These are phyloP conservation scores for Polytolypa hystricis DNA, from an alignment of 2,329 filamentous ascomycete species.

Conservation along the genomic window DNA sequence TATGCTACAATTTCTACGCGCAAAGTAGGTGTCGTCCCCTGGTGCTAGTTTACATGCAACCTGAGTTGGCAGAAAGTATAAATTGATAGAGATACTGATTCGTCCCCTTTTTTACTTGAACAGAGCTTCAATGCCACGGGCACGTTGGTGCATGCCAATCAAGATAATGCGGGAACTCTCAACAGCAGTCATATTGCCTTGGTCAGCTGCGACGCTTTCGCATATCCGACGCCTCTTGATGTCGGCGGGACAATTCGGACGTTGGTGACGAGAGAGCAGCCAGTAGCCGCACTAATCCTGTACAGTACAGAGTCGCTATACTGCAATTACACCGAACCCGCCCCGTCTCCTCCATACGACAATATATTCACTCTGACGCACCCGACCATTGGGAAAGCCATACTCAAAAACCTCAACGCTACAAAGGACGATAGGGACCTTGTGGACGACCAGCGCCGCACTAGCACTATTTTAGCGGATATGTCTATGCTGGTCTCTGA, in stretches of 20 bases:
- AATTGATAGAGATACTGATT: too few relatives aligned
- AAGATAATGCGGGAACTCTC: slow-evolving; percentile 20
- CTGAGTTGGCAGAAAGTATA: too few relatives aligned
- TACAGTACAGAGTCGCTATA: slow-evolving; percentile 29
- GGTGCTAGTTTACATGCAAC: too few relatives aligned
- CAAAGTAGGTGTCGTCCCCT: not conserved
- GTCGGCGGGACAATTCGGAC: slow-evolving; percentile 24
- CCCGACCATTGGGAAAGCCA: slow-evolving; percentile 10
- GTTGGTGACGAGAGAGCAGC: slow-evolving; percentile 17
- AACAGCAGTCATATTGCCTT: slow-evolving; percentile 25
- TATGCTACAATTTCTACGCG: not conserved
- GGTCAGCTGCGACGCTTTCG: slow-evolving; percentile 30
- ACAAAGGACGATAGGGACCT: too few relatives aligned
- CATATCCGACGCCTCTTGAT: slow-evolving; percentile 29
- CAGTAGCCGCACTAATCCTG: slow-evolving; percentile 26
- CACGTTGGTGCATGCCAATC: slow-evolving; percentile 18
- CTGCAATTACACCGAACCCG: slow-evolving; percentile 25
- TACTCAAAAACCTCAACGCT: too few relatives aligned
- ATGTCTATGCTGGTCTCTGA: not conserved
- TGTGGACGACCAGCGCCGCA: not conserved
- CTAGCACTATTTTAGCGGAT: not conserved
- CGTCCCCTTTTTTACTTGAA: too few relatives aligned
- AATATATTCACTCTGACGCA: slow-evolving; percentile 28
- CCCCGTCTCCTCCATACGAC: slow-evolving; percentile 14
- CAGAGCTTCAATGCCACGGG: slow-evolving; percentile 22